Evolutionary conservation across 129 eudicot genomes (phyloP).

Genomic region (Mikania micrantha): DNA sequence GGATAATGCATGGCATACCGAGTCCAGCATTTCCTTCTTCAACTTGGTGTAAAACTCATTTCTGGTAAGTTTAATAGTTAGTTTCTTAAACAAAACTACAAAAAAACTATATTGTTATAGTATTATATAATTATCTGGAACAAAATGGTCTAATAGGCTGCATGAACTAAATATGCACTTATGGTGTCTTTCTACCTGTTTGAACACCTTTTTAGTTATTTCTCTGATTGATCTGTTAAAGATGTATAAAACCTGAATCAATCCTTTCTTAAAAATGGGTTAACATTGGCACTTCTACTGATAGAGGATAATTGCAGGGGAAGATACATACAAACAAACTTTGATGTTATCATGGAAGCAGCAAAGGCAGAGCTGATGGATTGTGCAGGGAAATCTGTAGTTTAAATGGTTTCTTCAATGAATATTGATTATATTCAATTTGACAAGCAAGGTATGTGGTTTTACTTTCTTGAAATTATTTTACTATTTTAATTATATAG

Average conservation of each 20-base stretch:
- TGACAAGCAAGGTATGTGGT: slow-evolving; percentile 7
- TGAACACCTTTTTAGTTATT: not conserved
- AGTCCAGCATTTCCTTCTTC: slow-evolving; percentile 92
- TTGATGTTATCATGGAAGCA: slow-evolving; percentile 80
- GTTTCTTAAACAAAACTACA: not conserved
- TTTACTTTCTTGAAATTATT: not conserved
- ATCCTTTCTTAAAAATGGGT: not conserved
- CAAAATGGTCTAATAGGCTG: not conserved
- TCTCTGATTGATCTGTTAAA: not conserved
- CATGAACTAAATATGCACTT: not conserved
- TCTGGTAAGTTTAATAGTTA: slow-evolving; percentile 48
- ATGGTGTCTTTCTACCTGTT: not conserved
- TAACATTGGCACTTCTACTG: not conserved
- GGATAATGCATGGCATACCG: slow-evolving; percentile 87
- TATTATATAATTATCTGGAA: not conserved
- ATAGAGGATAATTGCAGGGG: slow-evolving; percentile 60
- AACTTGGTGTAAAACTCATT: slow-evolving; percentile 91
- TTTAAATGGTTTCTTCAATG: slow-evolving; percentile 21
- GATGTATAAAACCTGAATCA: not conserved
- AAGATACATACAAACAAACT: slow-evolving; percentile 65
- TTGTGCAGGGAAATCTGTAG: slow-evolving; percentile 47
- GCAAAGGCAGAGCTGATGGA: slow-evolving; percentile 79
- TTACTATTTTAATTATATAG: not conserved
- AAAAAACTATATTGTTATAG: not conserved
- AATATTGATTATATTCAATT: not conserved